phyloP scores from a whole-genome alignment of 257 asterid species.

The Nicotiana benthamiana region DNA sequence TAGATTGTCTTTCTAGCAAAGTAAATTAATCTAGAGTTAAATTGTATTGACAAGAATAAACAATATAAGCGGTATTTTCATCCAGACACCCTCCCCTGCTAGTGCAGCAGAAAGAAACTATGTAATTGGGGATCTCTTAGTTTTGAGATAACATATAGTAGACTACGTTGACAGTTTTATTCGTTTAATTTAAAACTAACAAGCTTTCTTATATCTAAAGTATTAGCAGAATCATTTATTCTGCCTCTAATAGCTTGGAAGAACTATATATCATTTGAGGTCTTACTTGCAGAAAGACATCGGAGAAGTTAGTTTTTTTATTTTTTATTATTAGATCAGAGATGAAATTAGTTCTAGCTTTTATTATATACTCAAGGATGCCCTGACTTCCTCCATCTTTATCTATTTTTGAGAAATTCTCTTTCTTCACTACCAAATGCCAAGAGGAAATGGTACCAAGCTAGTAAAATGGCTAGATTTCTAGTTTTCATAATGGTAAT shows the following conservation, averaged over 20 bases:
- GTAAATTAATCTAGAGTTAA: not conserved
- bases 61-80: not conserved
- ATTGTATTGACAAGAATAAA: not conserved
- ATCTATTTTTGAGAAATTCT: not conserved
- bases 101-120: not conserved
- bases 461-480: not conserved
- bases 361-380: not conserved
- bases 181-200: not conserved
- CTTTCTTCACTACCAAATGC: not conserved
- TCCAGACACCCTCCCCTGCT: not conserved
- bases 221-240: not conserved
- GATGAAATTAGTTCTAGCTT: not conserved
- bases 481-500: not conserved
- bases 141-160: not conserved
- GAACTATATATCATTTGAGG: not conserved
- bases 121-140: not conserved
- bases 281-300: not conserved
- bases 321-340: not conserved
- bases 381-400: not conserved
- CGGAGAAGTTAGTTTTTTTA: not conserved
- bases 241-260: not conserved
- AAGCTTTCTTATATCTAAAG: not conserved
- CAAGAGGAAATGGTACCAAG: not conserved
- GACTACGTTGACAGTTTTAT: not conserved
- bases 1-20: not conserved